Evolutionary conservation across 257 asterid species (phyloP).

Genomic region (Solanum tarapatanum): DNA sequence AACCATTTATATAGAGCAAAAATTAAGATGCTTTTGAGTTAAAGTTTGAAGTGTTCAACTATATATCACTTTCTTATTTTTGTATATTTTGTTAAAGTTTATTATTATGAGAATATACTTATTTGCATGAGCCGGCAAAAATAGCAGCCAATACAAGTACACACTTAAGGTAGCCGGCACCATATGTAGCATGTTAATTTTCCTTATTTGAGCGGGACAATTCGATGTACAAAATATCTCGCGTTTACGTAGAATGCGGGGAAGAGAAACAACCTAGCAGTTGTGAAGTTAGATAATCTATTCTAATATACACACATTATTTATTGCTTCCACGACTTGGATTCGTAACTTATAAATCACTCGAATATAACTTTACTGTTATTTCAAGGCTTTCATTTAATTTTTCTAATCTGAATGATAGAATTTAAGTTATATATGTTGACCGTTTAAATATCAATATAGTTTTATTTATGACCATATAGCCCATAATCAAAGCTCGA

Average conservation of each 20-base stretch:
- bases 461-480: not conserved
- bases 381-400: accelerated
- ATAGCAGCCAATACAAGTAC: not conserved
- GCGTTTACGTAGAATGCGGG: accelerated
- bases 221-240: not conserved
- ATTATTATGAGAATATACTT: not conserved
- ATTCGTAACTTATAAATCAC: not conserved
- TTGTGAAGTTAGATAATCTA: not conserved
- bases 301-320: not conserved
- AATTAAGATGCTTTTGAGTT: not conserved
- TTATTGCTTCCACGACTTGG: accelerated
- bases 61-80: not conserved
- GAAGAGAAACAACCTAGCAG: accelerated
- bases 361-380: not conserved
- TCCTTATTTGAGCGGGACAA: not conserved
- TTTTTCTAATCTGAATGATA: not conserved
- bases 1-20: not conserved
- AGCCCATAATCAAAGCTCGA: not conserved
- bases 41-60: not conserved
- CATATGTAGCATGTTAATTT: not conserved
- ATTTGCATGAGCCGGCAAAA: not conserved
- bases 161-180: not conserved
- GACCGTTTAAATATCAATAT: not conserved
- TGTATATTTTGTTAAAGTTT: not conserved
- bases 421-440: not conserved